Percentiles rank a stretch among this genome's conserved stretches.
Conservation (phyloP, 2,329 filamentous ascomycete genomes). For the Hymenotorrendiella dingleyae region DNA sequence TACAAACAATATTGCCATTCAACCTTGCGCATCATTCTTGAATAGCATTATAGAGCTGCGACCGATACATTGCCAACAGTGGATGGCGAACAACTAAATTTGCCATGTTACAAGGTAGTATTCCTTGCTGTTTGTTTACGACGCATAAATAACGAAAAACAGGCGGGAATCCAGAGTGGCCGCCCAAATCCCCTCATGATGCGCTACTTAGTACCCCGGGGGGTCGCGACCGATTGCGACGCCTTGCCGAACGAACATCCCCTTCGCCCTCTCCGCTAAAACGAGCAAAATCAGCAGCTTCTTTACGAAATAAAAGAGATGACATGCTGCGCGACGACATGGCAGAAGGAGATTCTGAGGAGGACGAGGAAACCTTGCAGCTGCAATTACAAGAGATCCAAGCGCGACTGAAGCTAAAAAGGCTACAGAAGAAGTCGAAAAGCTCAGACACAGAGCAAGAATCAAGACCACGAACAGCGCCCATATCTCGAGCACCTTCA, state of each 20-base stretch:
- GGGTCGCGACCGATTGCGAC: conserved; percentile 69
- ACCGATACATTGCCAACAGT: too few species aligned
- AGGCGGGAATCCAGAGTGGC: conserved; percentile 49
- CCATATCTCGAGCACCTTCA: conserved; percentile 20
- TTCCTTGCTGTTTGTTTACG: too few species aligned
- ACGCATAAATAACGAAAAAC: conserved; percentile 18
- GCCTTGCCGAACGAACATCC: conserved; percentile 59
- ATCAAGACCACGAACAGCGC: conserved; percentile 9
- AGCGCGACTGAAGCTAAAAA: conserved; percentile 80
- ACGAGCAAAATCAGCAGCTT: conserved; percentile 25
- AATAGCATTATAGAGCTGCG: too few species aligned
- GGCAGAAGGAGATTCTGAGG: conserved; percentile 33
- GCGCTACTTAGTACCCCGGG: conserved; percentile 64
- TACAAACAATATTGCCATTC: too few species aligned
- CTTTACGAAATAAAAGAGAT: conserved; percentile 14
- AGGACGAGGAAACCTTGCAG: conserved; percentile 82
- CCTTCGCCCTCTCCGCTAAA: conserved; percentile 63
- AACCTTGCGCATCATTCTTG: too few species aligned
- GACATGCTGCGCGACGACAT: conserved; percentile 25
- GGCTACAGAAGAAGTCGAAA: conserved; percentile 61
- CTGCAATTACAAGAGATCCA: conserved; percentile 85
- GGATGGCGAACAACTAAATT: too few species aligned
- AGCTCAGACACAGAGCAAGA: conserved; percentile 25
- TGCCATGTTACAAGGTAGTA: conserved; percentile 27
- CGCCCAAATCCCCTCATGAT: conserved; percentile 60